Conservation (phyloP, 75 land plant genomes). For the Cryptomeria japonica region DNA sequence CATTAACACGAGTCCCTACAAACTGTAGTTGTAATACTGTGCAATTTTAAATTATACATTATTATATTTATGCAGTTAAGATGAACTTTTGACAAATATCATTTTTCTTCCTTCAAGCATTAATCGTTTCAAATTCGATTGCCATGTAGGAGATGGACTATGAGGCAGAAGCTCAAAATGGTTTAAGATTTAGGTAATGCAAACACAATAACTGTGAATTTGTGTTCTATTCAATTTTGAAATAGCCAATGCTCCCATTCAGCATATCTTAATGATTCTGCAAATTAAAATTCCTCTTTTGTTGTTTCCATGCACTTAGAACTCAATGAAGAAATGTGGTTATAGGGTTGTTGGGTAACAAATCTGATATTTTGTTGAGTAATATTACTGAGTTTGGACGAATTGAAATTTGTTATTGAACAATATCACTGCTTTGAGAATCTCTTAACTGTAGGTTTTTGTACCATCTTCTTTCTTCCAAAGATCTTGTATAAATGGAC, state of each 20-base stretch:
- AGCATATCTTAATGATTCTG: background rate
- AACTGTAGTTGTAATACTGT: background rate
- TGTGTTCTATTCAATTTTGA: background rate
- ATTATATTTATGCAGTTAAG: background rate
- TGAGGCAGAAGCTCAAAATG: constrained; percentile 88
- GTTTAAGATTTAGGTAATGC: constrained; percentile 77
- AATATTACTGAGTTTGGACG: constrained; percentile 1
- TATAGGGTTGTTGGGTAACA: background rate
- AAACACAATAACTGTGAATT: background rate
- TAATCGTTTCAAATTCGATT: background rate
- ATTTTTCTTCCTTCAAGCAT: background rate
- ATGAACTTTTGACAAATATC: background rate
- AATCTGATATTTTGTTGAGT: background rate
- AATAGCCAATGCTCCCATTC: background rate
- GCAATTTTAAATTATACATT: background rate
- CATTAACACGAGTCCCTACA: background rate
- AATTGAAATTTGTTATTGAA: constrained; percentile 1
- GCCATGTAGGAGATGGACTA: constrained; percentile 96
- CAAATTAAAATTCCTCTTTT: background rate
- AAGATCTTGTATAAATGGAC: background rate
- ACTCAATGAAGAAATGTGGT: background rate
- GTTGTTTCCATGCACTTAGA: background rate
- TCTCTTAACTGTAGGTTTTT: background rate
- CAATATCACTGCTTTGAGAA: background rate
- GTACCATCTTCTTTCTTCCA: background rate